Conservation (phyloP, 164 flowering plant genomes). For the Dillenia turbinata region DNA sequence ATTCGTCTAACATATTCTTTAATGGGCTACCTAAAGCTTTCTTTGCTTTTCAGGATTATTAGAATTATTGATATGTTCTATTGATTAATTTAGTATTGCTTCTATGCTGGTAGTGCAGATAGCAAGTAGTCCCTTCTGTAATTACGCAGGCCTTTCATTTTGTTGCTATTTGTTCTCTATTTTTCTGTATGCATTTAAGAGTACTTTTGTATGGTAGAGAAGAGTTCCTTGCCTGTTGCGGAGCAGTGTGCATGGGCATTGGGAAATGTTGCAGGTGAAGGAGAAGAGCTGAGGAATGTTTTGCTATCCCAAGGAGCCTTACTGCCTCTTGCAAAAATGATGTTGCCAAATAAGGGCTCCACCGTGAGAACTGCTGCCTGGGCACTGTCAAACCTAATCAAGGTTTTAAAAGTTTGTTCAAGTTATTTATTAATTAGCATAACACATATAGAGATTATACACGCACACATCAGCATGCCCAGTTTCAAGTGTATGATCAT, state of each 20-base stretch:
- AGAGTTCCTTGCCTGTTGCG: constrained; percentile 85
- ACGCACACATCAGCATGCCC: no score
- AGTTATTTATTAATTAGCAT: no score
- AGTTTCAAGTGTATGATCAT: no score
- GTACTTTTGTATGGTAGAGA: constrained; percentile 42
- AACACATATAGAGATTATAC: no score
- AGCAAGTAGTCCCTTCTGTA: not conserved
- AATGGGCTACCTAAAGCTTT: no score
- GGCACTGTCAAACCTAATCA: constrained; percentile 93
- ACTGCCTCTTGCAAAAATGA: constrained; percentile 86
- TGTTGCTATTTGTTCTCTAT: constrained; percentile 6
- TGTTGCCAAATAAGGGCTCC: constrained; percentile 87
- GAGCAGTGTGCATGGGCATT: constrained; percentile 99
- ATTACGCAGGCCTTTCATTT: not conserved
- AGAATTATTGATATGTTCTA: not conserved
- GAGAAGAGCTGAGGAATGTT: constrained; percentile 76
- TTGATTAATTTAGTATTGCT: not conserved
- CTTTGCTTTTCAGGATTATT: no score
- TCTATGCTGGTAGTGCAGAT: not conserved
- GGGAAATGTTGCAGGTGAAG: constrained; percentile 99
- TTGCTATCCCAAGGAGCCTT: constrained; percentile 92
- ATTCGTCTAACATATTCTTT: no score
- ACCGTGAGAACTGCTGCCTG: constrained; percentile 97
- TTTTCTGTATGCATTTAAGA: not conserved
- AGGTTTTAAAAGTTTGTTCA: constrained; percentile 38